Evolutionary conservation across 2,329 filamentous ascomycete species (phyloP).

Genomic region (Colletotrichum graminicola): DNA sequence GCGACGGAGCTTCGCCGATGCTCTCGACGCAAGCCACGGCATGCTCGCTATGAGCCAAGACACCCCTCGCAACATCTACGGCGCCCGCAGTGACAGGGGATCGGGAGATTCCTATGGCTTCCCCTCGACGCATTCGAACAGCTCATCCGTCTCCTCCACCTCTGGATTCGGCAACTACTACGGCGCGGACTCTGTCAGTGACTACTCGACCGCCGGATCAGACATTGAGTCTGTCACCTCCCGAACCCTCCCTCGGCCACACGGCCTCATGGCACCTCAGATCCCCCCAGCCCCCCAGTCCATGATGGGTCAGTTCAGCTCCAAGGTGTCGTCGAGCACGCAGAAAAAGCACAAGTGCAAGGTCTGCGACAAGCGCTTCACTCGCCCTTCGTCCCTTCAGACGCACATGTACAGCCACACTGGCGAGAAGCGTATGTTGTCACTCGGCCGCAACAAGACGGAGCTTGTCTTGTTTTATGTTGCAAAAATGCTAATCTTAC

Average conservation of each 20-base stretch:
- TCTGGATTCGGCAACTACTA: constrained; percentile 87
- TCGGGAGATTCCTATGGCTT: constrained; percentile 93
- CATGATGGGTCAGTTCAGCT: constrained; percentile 99
- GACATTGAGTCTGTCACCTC: constrained; percentile 86
- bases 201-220: constrained; percentile 90
- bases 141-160: constrained; percentile 94
- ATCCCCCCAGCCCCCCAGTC: constrained; percentile 89
- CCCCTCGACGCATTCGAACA: constrained; percentile 84
- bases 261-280: constrained; percentile 69
- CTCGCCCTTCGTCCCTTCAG: constrained; percentile 91
- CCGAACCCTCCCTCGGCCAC: constrained; percentile 85
- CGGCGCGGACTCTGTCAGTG: constrained; percentile 89
- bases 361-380: constrained; percentile 98
- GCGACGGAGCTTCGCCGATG: constrained; percentile 83
- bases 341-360: constrained; percentile 99
- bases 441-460: not conserved
- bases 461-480: not conserved
- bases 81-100: constrained; percentile 73
- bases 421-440: constrained; percentile 91
- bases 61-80: constrained; percentile 91
- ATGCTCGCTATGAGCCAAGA: constrained; percentile 98
- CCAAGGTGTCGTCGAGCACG: constrained; percentile 93
- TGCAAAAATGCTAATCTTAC: not conserved
- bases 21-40: constrained; percentile 90
- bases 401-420: constrained; percentile 99